A percentile compares a stretch with the other conserved stretches of the same genome.
Evolutionary conservation across 441 rosid genomes (phyloP).

Genomic region (Populus hybrid): DNA sequence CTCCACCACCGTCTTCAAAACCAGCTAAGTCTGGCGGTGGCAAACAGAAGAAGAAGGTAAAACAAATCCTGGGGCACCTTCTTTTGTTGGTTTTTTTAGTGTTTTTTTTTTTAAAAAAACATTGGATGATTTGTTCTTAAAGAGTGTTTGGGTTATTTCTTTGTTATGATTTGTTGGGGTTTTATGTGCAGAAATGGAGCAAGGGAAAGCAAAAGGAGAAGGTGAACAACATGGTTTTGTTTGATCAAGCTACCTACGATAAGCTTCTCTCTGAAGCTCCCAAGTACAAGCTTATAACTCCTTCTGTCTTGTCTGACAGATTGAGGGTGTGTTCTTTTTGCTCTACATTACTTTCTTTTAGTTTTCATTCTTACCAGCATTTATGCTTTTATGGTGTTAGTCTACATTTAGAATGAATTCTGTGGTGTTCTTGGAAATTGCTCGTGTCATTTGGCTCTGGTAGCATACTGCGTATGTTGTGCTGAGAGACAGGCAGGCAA

Average conservation of each 20-base stretch:
- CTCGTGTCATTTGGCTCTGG: neutral
- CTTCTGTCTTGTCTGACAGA: constrained; percentile 56
- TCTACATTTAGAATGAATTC: neutral
- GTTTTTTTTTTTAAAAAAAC: neutral
- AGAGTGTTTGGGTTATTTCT: neutral
- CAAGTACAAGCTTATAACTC: constrained; percentile 57
- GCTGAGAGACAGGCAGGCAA: too few species aligned
- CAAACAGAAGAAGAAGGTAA: constrained; percentile 67
- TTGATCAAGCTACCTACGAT: constrained; percentile 57
- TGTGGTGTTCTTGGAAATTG: neutral
- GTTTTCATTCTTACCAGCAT: too few species aligned
- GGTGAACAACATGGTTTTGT: constrained; percentile 65
- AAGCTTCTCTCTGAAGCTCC: constrained; percentile 56
- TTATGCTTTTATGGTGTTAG: neutral
- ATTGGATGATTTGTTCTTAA: neutral
- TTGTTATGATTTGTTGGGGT: neutral
- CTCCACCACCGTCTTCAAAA: constrained; percentile 58
- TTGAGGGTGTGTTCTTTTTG: constrained; percentile 35
- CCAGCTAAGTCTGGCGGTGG: constrained; percentile 60
- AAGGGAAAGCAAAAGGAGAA: constrained; percentile 74
- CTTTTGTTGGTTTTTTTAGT: too few species aligned
- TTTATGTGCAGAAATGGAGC: constrained; percentile 55
- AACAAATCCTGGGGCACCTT: neutral
- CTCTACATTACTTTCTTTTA: neutral
- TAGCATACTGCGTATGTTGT: neutral